Percentiles rank a stretch among this genome's conserved stretches.
These are phyloP conservation scores for Fusarium sororula DNA, from an alignment of 2,329 filamentous ascomycete species.

Conservation along the genomic window DNA sequence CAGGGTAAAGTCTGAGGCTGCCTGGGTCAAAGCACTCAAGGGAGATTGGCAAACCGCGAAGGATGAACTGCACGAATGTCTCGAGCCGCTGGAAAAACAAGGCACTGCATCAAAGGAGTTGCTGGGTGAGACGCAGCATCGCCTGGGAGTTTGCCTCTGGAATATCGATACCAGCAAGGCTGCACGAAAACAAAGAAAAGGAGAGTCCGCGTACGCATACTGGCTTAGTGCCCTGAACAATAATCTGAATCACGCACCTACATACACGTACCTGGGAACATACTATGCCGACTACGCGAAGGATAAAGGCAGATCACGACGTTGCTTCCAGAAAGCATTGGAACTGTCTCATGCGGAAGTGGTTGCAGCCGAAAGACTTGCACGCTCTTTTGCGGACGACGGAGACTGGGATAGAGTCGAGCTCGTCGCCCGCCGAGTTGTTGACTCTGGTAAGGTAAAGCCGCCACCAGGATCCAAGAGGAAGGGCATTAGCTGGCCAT, in stretches of 20 bases:
- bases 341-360: constrained; percentile 90
- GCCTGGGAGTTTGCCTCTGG: constrained; percentile 89
- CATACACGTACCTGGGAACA: constrained; percentile 89
- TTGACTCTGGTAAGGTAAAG: constrained; percentile 93
- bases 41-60: constrained; percentile 77
- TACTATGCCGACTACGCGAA: constrained; percentile 93
- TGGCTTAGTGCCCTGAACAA: constrained; percentile 87
- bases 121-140: constrained; percentile 86
- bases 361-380: constrained; percentile 85
- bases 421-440: constrained; percentile 86
- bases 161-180: constrained; percentile 77
- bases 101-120: constrained; percentile 69
- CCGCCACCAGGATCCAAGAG: constrained; percentile 92
- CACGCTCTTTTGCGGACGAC: constrained; percentile 85
- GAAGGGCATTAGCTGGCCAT: constrained; percentile 95
- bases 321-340: constrained; percentile 95
- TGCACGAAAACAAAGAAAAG: constrained; percentile 80
- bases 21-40: constrained; percentile 89
- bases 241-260: constrained; percentile 86
- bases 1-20: constrained; percentile 83
- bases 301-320: constrained; percentile 85
- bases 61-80: constrained; percentile 74
- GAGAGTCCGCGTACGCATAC: constrained; percentile 75
- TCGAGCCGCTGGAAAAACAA: constrained; percentile 71
- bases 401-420: constrained; percentile 98